Evolutionary conservation across 306 rosid genomes (phyloP).

Genomic region (Cicer judaicum): DNA sequence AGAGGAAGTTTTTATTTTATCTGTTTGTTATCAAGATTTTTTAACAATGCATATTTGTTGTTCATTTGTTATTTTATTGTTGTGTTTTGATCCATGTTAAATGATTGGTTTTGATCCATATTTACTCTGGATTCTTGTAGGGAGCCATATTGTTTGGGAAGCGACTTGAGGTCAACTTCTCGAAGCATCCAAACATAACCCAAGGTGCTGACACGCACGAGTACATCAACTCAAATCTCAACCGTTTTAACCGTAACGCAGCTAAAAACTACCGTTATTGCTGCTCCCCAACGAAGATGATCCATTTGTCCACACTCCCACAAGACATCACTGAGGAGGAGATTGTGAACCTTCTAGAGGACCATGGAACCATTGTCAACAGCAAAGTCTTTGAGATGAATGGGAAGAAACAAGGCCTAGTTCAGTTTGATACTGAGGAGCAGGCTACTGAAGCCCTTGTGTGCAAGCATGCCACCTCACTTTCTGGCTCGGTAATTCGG

Average conservation of each 20-base stretch:
- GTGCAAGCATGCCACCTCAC: conserved; percentile 90
- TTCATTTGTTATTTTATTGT: neutral
- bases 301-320: conserved; percentile 92
- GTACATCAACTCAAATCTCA: conserved; percentile 88
- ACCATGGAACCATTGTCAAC: conserved; percentile 76
- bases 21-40: neutral
- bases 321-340: conserved; percentile 92
- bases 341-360: conserved; percentile 79
- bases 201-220: conserved; percentile 97
- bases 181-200: conserved; percentile 87
- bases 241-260: conserved; percentile 97
- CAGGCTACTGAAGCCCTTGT: conserved; percentile 97
- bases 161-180: conserved; percentile 92
- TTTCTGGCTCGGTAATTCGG: conserved; percentile 78
- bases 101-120: neutral
- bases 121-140: conserved; percentile 45
- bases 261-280: conserved; percentile 97
- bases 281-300: conserved; percentile 96
- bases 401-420: conserved; percentile 91
- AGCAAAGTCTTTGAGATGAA: conserved; percentile 95
- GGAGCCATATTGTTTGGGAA: conserved; percentile 91
- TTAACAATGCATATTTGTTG: neutral
- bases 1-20: neutral
- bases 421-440: conserved; percentile 93
- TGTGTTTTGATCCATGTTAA: neutral